Conservation (phyloP, 2,329 filamentous ascomycete genomes). For the Colletotrichum spinosum region DNA sequence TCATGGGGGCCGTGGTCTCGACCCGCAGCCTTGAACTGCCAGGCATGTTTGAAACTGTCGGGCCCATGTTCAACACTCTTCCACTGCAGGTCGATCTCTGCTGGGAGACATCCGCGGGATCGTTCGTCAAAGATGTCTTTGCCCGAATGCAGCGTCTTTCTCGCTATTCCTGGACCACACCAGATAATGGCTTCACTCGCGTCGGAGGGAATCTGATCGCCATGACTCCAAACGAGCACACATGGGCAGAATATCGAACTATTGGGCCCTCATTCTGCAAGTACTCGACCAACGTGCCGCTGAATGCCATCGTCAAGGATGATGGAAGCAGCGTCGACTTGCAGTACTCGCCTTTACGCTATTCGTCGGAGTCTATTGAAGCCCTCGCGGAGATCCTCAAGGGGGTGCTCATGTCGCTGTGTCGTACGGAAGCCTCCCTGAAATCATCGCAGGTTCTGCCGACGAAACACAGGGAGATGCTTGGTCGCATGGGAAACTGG, state of each 20-base stretch:
- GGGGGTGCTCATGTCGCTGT: not conserved
- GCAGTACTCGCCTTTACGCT: conserved; percentile 22
- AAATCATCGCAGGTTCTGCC: not conserved
- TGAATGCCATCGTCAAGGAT: conserved; percentile 16
- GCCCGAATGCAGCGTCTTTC: conserved; percentile 6
- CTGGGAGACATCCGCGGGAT: conserved; percentile 26
- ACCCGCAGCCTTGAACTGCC: conserved; percentile 48
- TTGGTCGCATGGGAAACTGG: conserved; percentile 4
- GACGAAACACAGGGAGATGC: no score
- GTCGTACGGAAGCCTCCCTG: not conserved
- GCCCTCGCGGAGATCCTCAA: not conserved
- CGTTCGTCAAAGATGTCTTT: conserved; percentile 35
- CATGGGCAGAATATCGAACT: not conserved
- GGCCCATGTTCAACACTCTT: conserved; percentile 49
- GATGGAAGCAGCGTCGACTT: conserved; percentile 2
- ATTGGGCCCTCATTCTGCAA: not conserved
- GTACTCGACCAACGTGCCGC: not conserved
- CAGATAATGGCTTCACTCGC: conserved; percentile 33
- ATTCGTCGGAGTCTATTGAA: conserved; percentile 3
- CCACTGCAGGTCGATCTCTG: conserved; percentile 41
- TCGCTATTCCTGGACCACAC: conserved; percentile 37
- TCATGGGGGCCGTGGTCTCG: conserved; percentile 49
- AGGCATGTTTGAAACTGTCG: conserved; percentile 45
- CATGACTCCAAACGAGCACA: not conserved
- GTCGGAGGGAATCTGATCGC: not conserved